Evolutionary conservation across 2,329 filamentous ascomycete species (phyloP).

Genomic region (Colletotrichum phormii): DNA sequence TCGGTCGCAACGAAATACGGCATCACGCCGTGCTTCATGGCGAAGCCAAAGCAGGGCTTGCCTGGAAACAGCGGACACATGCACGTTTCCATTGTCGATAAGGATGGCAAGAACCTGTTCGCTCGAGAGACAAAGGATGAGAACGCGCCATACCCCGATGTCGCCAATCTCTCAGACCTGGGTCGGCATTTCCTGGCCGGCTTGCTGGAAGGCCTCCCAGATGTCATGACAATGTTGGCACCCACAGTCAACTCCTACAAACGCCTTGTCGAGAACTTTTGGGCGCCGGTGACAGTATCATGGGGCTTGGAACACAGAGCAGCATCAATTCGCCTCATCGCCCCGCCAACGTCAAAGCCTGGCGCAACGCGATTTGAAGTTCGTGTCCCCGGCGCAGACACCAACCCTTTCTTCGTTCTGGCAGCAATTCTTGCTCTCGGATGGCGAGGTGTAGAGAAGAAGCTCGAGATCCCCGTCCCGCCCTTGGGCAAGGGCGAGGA

Average conservation of each 20-base stretch:
- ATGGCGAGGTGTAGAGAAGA: constrained; percentile 93
- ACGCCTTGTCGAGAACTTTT: constrained; percentile 97
- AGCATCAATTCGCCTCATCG: constrained; percentile 89
- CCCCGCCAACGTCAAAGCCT: constrained; percentile 85
- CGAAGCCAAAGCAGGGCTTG: constrained; percentile 89
- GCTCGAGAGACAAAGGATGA: constrained; percentile 75
- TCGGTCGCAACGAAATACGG: constrained; percentile 87
- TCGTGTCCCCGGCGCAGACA: constrained; percentile 92
- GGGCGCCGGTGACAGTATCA: constrained; percentile 96
- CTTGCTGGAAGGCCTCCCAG: constrained; percentile 86
- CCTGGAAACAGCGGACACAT: constrained; percentile 97
- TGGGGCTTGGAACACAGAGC: constrained; percentile 97
- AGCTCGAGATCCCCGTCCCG: constrained; percentile 83
- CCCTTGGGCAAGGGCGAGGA: constrained; percentile 88
- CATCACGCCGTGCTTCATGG: constrained; percentile 99
- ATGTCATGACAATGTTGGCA: constrained; percentile 95
- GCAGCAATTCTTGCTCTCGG: constrained; percentile 88
- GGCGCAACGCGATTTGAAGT: constrained; percentile 94
- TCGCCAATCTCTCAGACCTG: constrained; percentile 84
- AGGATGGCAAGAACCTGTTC: constrained; percentile 86
- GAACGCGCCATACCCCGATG: constrained; percentile 78
- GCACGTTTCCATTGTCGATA: constrained; percentile 89
- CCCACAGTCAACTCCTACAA: constrained; percentile 99
- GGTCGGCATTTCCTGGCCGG: constrained; percentile 95
- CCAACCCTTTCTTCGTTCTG: constrained; percentile 89